phyloP scores from a whole-genome alignment of 108 stramenopile species.

The Fragilariopsis cylindrus region DNA sequence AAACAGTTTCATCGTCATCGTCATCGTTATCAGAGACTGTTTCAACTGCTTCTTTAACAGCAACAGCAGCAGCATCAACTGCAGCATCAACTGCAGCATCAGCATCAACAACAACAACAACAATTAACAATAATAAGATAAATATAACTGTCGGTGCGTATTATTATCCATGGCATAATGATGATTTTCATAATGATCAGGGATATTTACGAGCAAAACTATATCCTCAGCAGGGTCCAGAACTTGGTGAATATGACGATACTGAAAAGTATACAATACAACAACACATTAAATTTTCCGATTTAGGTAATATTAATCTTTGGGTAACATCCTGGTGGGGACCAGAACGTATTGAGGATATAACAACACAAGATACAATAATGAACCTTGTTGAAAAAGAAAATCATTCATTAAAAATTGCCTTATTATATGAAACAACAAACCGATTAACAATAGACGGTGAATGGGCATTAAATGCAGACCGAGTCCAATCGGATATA shows the following conservation, averaged over 20 bases:
- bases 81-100: too few species aligned
- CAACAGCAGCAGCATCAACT: too few species aligned
- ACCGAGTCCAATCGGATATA: constrained; percentile 21
- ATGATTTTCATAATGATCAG: constrained; percentile 31
- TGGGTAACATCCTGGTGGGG: constrained; percentile 39
- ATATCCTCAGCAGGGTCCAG: constrained; percentile 24
- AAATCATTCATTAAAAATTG: constrained; percentile 18
- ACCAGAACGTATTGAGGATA: constrained; percentile 5
- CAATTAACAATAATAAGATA: background rate
- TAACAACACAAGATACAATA: constrained; percentile 4
- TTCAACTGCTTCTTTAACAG: too few species aligned
- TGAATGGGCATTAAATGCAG: background rate
- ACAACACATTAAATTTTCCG: constrained; percentile 29
- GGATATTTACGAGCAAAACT: constrained; percentile 29
- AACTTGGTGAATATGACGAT: constrained; percentile 37
- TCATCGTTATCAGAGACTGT: too few species aligned
- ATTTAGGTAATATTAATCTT: constrained; percentile 27
- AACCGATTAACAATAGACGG: constrained; percentile 12
- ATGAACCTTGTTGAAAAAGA: constrained; percentile 15
- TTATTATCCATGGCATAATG: constrained; percentile 42
- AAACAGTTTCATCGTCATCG: too few species aligned
- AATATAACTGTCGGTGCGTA: constrained; percentile 31
- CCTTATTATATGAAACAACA: constrained; percentile 23
- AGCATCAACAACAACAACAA: too few species aligned
- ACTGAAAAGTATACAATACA: constrained; percentile 9